Evolutionary conservation across 2,329 filamentous ascomycete species (phyloP).

Genomic region (Aureobasidium sp.): DNA sequence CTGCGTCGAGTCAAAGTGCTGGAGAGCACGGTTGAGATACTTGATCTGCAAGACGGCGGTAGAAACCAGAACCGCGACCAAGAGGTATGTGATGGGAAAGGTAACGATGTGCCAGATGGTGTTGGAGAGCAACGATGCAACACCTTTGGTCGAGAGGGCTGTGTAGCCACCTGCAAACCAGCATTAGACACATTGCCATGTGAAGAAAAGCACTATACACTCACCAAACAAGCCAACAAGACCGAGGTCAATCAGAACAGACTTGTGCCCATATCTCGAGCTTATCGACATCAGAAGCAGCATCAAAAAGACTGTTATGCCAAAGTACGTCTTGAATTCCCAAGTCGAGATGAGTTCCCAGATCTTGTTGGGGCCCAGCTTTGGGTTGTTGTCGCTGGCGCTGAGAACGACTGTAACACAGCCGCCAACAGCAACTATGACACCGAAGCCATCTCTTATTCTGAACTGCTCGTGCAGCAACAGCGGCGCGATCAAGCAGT

Average conservation of each 20-base stretch:
- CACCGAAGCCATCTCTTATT: constrained; percentile 74
- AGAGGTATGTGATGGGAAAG: constrained; percentile 81
- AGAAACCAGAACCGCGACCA: constrained; percentile 67
- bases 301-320: constrained; percentile 65
- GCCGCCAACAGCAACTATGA: constrained; percentile 75
- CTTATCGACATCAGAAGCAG: constrained; percentile 71
- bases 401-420: constrained; percentile 90
- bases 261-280: constrained; percentile 71
- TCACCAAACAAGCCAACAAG: constrained; percentile 87
- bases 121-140: constrained; percentile 88
- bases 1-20: constrained; percentile 92
- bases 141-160: constrained; percentile 90
- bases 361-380: constrained; percentile 82
- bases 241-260: constrained; percentile 84
- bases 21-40: constrained; percentile 83
- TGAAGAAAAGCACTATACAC: not conserved
- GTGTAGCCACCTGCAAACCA: constrained; percentile 69
- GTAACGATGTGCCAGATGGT: constrained; percentile 82
- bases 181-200: not conserved
- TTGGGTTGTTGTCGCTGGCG: constrained; percentile 79
- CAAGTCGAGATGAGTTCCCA: constrained; percentile 79
- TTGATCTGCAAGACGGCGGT: constrained; percentile 96
- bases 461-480: constrained; percentile 90
- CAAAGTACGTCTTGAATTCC: constrained; percentile 87
- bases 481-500: constrained; percentile 91